A percentile compares a stretch with the other conserved stretches of the same genome.
These are phyloP conservation scores for Pelargonium citronellum DNA, from an alignment of 441 rosid genomes.

Conservation along the genomic window DNA sequence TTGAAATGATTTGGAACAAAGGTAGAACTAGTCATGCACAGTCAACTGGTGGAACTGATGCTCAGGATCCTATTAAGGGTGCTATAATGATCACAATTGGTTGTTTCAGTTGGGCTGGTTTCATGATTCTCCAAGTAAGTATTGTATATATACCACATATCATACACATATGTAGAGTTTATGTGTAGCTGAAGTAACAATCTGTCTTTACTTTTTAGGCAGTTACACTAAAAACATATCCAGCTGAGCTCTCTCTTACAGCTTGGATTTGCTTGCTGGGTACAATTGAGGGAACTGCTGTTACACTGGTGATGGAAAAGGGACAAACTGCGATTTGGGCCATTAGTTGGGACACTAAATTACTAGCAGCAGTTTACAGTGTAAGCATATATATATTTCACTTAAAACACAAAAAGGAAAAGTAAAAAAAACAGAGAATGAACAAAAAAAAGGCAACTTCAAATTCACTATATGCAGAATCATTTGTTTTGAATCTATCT, in stretches of 20 bases:
- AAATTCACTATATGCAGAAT: too few relatives aligned
- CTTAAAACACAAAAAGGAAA: not conserved
- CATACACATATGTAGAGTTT: not conserved
- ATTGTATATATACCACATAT: not conserved
- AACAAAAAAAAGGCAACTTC: too few relatives aligned
- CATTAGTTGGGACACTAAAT: slow-evolving; percentile 67
- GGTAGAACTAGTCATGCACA: slow-evolving; percentile 30
- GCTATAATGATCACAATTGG: slow-evolving; percentile 58
- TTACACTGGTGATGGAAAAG: slow-evolving; percentile 57
- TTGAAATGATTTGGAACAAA: slow-evolving; percentile 49
- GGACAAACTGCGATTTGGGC: slow-evolving; percentile 46
- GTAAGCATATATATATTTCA: slow-evolving; percentile 43
- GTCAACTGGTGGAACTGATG: slow-evolving; percentile 33
- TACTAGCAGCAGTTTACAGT: slow-evolving; percentile 65
- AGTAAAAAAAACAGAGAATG: too few relatives aligned
- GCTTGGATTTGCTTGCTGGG: slow-evolving; percentile 80
- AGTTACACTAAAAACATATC: slow-evolving; percentile 58
- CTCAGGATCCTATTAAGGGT: slow-evolving; percentile 60
- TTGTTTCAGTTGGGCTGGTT: slow-evolving; percentile 69
- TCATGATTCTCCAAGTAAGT: slow-evolving; percentile 69
- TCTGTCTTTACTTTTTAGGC: slow-evolving; percentile 35
- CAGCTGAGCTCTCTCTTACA: slow-evolving; percentile 77
- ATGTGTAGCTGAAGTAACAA: not conserved
- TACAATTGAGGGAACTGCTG: slow-evolving; percentile 54
- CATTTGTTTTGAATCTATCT: too few relatives aligned